Conservation (phyloP, 169 alveolate species). For the Plasmodium sp. region DNA sequence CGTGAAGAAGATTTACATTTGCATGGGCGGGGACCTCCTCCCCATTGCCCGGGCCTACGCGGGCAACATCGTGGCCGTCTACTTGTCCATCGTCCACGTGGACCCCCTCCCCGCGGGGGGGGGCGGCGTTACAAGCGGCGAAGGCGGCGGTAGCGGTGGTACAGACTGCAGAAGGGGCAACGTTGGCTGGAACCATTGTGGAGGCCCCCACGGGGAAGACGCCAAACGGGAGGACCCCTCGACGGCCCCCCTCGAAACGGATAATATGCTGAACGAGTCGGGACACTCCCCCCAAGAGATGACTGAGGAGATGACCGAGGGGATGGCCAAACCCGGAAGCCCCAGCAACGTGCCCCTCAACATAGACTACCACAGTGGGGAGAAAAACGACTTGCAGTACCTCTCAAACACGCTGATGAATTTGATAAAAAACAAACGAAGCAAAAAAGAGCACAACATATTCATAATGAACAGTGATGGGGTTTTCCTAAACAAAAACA, state of each 20-base stretch:
- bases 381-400: constrained; percentile 32
- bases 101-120: not conserved
- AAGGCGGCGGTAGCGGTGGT: not conserved
- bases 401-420: constrained; percentile 71
- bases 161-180: not conserved
- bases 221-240: not conserved
- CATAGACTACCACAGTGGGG: not conserved
- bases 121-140: not conserved
- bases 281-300: not conserved
- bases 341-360: not conserved
- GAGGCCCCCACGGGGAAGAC: not conserved
- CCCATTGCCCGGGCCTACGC: constrained; percentile 83
- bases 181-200: not conserved
- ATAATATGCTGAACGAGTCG: not conserved
- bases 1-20: constrained; percentile 76
- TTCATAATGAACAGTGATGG: constrained; percentile 71
- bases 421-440: constrained; percentile 65
- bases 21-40: constrained; percentile 89
- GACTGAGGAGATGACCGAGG: not conserved
- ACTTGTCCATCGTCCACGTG: constrained; percentile 70
- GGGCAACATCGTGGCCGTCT: constrained; percentile 85
- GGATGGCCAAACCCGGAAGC: not conserved
- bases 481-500: constrained; percentile 66
- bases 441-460: constrained; percentile 49
- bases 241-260: not conserved